Evolutionary conservation across 345 rosid species (phyloP).

Genomic region (Eutrema japonicum): DNA sequence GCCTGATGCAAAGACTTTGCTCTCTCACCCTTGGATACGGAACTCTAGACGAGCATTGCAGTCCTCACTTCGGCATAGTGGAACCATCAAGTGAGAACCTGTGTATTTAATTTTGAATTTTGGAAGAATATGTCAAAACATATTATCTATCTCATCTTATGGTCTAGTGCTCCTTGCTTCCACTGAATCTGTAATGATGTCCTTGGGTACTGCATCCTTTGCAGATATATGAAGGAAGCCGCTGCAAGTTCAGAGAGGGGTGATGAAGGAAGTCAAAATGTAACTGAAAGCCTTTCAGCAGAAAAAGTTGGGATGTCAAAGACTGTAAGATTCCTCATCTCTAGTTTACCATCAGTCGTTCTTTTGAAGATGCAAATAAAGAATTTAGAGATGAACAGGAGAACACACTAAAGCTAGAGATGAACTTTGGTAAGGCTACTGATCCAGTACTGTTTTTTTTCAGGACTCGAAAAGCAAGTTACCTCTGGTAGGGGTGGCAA

Average conservation of each 20-base stretch:
- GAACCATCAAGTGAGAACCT: conserved; percentile 65
- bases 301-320: conserved; percentile 58
- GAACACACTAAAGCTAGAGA: background rate
- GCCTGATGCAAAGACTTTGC: conserved; percentile 99
- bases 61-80: conserved; percentile 86
- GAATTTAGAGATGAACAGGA: conserved; percentile 17
- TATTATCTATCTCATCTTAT: conserved; percentile 5
- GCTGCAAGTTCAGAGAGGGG: conserved; percentile 58
- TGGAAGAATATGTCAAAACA: background rate
- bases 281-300: conserved; percentile 51
- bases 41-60: conserved; percentile 85
- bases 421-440: conserved; percentile 23
- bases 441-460: conserved; percentile 15
- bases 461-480: conserved; percentile 47
- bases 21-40: conserved; percentile 98
- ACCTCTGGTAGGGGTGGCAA: conserved; percentile 48
- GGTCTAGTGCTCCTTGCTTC: conserved; percentile 25
- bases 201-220: conserved; percentile 28
- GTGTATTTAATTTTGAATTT: conserved; percentile 3
- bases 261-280: conserved; percentile 58
- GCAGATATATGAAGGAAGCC: conserved; percentile 61
- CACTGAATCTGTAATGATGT: conserved; percentile 18
- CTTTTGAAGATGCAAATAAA: conserved; percentile 29
- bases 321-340: conserved; percentile 50
- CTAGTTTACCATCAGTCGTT: conserved; percentile 13